Evolutionary conservation across 2,329 filamentous ascomycete species (phyloP), one percentile per base, ranked within the genome.

Genomic region (Fusarium liriodendri): DNA sequence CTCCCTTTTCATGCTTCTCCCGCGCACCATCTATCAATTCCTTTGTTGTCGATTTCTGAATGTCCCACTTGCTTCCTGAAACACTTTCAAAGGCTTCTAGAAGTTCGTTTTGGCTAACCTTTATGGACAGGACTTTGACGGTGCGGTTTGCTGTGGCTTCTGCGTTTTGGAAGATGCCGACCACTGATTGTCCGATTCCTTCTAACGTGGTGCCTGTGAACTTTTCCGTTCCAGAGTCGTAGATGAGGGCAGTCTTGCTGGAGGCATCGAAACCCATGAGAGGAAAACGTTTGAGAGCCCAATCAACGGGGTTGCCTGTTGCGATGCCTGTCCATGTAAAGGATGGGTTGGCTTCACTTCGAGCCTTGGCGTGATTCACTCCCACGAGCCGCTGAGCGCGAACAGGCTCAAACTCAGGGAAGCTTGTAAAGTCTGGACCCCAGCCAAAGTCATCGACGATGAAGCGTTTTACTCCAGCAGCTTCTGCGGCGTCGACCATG

Each of bases 291-390:
- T 70, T 75, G 5, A 74, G 40, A 0, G 72, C 72, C 72, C 72
- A 74, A 18, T 74, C 72, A 2, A 75, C 64, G 0, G 72, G 72
- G 4, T 74, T 74, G 1, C 72, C 72, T 0, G 42, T 70, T 2
- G 62, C 60, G 2, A 74, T 70, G 14, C 66, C 67, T 0, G 72
- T 75, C 72, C 72, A 74, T 4, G 62, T 70, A 13, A 74, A 75
- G 11, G 25, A 2, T 1, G 55, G n/a, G 11, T 75, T 70, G 1
- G 50, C 57, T 22, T 42, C 27, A 4, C 66, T 63, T n/a, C 37
- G 32, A 3, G 69, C 45, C 10, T 35, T 63, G 20, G 69, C 72
- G 2, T 64, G 66, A 13, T 75, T 60, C 2, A 57, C 18, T 5
- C 69, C 72, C 0, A 63, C 59, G 3, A 27, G 13, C 1, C 72